Conservation (phyloP, 75 land plant genomes). For the Cupressus sempervirens region DNA sequence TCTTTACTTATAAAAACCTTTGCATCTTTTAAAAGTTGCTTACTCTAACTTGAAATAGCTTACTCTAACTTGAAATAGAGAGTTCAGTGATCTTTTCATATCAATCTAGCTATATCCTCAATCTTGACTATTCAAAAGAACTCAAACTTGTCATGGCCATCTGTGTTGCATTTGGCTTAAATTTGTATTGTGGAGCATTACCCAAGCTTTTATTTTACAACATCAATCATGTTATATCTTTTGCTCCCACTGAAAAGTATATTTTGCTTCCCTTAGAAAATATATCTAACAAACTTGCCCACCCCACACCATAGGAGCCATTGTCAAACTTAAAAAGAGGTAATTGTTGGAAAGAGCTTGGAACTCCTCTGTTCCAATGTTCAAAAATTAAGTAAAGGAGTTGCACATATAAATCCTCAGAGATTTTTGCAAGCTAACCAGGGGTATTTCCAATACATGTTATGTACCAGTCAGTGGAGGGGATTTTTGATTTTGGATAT, state of each 20-base stretch:
- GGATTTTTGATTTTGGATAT: slow-evolving; percentile 49
- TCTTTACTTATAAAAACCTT: neutral
- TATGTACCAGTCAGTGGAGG: slow-evolving; percentile 27
- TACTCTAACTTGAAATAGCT: too few relatives aligned
- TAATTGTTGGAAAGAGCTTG: too few relatives aligned
- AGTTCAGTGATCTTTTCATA: slow-evolving; percentile 11
- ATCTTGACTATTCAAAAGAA: too few relatives aligned
- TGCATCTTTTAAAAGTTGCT: neutral
- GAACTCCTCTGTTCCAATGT: slow-evolving; percentile 14
- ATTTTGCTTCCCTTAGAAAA: neutral
- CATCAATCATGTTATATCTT: slow-evolving; percentile 31
- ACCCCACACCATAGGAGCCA: slow-evolving; percentile 10
- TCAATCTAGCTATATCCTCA: too few relatives aligned
- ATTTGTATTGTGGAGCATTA: slow-evolving; percentile 7
- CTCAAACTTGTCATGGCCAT: neutral
- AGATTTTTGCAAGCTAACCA: slow-evolving; percentile 23
- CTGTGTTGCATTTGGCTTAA: slow-evolving; percentile 29
- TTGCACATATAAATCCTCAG: slow-evolving; percentile 45
- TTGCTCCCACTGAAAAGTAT: slow-evolving; percentile 8
- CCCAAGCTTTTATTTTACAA: slow-evolving; percentile 31
- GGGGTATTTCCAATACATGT: slow-evolving; percentile 26
- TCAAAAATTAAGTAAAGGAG: slow-evolving; percentile 36
- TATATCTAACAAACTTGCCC: too few relatives aligned
- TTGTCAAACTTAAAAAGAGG: too few relatives aligned
- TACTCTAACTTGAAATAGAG: slow-evolving; percentile 14